A percentile compares a stretch with the other conserved stretches of the same genome.
Evolutionary conservation across 2,329 filamentous ascomycete genomes (phyloP).

Genomic region (Claviceps maximensis): DNA sequence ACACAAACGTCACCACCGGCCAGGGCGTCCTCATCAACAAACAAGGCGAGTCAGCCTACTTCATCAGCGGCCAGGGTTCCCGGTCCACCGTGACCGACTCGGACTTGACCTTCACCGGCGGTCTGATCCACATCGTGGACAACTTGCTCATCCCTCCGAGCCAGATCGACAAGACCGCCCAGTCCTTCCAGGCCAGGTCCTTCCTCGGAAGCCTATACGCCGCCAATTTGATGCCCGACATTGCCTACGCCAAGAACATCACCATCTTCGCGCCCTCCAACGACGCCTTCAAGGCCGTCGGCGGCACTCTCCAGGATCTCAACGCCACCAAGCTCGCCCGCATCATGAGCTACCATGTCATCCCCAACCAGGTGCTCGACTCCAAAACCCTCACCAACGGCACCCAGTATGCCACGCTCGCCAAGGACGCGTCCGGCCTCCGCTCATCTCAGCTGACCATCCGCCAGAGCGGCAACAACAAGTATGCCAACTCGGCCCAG

Average conservation of each 20-base stretch:
- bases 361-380: slow-evolving; percentile 41
- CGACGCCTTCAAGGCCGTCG: slow-evolving; percentile 44
- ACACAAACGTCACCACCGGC: slow-evolving; percentile 35
- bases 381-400: slow-evolving; percentile 26
- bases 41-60: slow-evolving; percentile 28
- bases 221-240: slow-evolving; percentile 20
- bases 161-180: slow-evolving; percentile 34
- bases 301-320: slow-evolving; percentile 34
- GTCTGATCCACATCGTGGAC: slow-evolving; percentile 39
- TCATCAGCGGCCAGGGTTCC: slow-evolving; percentile 35
- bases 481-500: slow-evolving; percentile 39
- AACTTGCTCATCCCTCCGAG: slow-evolving; percentile 35
- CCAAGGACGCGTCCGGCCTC: slow-evolving; percentile 25
- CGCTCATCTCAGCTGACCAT: slow-evolving; percentile 21
- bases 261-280: slow-evolving; percentile 55
- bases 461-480: slow-evolving; percentile 28
- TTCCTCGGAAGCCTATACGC: slow-evolving; percentile 24
- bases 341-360: slow-evolving; percentile 52
- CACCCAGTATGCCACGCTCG: slow-evolving; percentile 21
- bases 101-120: slow-evolving; percentile 34
- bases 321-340: slow-evolving; percentile 31
- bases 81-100: slow-evolving; percentile 27
- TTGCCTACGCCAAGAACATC: slow-evolving; percentile 30
- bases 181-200: slow-evolving; percentile 30
- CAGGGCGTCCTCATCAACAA: slow-evolving; percentile 34